phyloP scores from a whole-genome alignment of 2,329 filamentous ascomycete species.

The Neofusicoccum umdonicola region DNA sequence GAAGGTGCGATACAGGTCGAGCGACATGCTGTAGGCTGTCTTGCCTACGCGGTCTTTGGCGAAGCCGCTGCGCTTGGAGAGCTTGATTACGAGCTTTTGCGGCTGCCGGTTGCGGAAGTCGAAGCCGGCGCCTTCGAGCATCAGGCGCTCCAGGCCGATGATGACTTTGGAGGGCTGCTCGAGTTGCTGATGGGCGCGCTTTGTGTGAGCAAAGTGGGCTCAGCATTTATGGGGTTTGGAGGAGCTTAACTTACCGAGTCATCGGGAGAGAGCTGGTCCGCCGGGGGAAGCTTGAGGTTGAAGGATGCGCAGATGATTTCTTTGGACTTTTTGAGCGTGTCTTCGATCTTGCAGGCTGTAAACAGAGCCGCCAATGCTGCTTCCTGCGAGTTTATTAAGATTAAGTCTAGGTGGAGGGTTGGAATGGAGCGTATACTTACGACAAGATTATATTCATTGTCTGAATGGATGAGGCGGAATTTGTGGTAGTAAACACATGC shows the following conservation, averaged over 20 bases:
- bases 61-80: constrained; percentile 61
- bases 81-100: constrained; percentile 79
- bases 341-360: constrained; percentile 94
- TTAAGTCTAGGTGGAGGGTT: neutral
- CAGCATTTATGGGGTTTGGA: neutral
- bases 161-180: constrained; percentile 76
- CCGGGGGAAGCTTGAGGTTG: constrained; percentile 70
- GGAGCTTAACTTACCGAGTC: constrained; percentile 62
- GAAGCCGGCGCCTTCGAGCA: constrained; percentile 89
- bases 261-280: constrained; percentile 72
- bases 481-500: constrained; percentile 92
- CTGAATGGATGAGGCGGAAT: constrained; percentile 82
- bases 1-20: constrained; percentile 92
- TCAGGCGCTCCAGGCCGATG: constrained; percentile 85
- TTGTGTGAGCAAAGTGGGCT: neutral
- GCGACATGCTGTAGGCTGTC: constrained; percentile 75
- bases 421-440: constrained; percentile 31
- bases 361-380: constrained; percentile 86
- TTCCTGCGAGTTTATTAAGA: constrained; percentile 52
- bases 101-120: constrained; percentile 90
- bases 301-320: constrained; percentile 90
- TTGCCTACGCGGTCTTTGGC: constrained; percentile 58
- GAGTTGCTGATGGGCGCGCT: constrained; percentile 60
- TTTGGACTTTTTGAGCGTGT: constrained; percentile 93
- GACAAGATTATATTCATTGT: constrained; percentile 76